Conservation (phyloP, 2,329 filamentous ascomycete species). For the Alternaria ventricosa region DNA sequence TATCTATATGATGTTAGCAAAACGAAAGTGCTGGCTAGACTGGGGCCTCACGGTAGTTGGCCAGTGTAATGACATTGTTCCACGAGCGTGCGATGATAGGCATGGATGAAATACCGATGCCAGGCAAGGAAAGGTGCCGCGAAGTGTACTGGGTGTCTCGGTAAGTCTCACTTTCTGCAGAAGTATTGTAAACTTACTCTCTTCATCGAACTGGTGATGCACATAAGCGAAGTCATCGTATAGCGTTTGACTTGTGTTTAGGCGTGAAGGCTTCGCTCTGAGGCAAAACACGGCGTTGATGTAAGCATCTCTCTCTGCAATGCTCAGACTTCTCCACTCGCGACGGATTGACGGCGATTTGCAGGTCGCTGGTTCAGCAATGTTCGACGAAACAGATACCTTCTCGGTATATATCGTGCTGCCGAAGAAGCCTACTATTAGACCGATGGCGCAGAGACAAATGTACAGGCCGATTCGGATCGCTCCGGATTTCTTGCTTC, state of each 20-base stretch:
- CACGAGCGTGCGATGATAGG: slow-evolving; percentile 39
- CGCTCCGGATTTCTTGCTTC: too few species aligned
- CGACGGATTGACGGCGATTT: too few species aligned
- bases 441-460: too few species aligned
- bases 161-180: background rate
- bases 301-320: slow-evolving; percentile 21
- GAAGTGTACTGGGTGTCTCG: slow-evolving; percentile 30
- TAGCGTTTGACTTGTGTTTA: slow-evolving; percentile 27
- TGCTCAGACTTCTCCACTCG: slow-evolving; percentile 6
- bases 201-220: slow-evolving; percentile 20
- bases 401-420: too few species aligned
- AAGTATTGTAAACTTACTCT: background rate
- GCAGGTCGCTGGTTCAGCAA: too few species aligned
- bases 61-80: slow-evolving; percentile 31
- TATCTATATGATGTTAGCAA: slow-evolving; percentile 17
- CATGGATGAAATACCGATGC: slow-evolving; percentile 46
- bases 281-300: slow-evolving; percentile 41
- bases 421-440: too few species aligned
- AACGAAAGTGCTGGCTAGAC: background rate
- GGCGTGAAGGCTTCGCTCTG: slow-evolving; percentile 21
- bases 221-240: slow-evolving; percentile 46
- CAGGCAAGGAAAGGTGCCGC: slow-evolving; percentile 44
- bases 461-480: too few species aligned
- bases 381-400: too few species aligned
- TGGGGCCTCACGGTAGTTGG: slow-evolving; percentile 1